Evolutionary conservation across 2,329 filamentous ascomycete species (phyloP), one percentile per base, ranked within the genome.

Genomic region (Penicillium decumbens): DNA sequence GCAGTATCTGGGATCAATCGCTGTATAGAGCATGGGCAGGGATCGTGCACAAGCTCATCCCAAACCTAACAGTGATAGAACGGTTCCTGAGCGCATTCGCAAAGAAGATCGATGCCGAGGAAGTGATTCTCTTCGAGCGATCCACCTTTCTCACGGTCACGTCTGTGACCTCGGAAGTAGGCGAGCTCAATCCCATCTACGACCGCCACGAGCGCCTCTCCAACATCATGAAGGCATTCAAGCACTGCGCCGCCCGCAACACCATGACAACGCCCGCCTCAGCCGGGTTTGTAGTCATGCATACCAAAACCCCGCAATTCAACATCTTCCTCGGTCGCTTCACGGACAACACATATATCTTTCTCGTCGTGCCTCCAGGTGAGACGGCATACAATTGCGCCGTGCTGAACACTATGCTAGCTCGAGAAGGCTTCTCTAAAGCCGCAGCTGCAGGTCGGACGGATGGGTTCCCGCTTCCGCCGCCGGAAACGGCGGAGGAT

Each of bases 211-310:
- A 98, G 77, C 87, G 88, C 60, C 88, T 98, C 65, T 93, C 87
- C 54, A 97, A 95, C 70, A 96, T 98, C 65, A 87, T 98, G 73
- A 98, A 98, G 75, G 91, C 92, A 51, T 96, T 97, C 77, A 98
- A 97, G 76, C 92, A 97, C 74, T 82, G 71, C 49, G 70, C 70
- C n/a, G 72, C 72, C 33, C 62, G 70, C 25, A 75, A 73, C 52
- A 75, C 72, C 15, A 70, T 72, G 50, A 73, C 72, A 7, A 75
- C 66, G 3, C 72, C 70, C 3, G 68, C 65, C 10, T 70, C 67
- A 1, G 72, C 70, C 28, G 71, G 70, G 24, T 75, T 77, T 50
- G 55, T 73, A 25, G 68, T 74, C 45, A 74, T 75, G 70, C 72
- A 75, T 50, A 73, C 74, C 44, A 77, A 77, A 52, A 78, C 76